Conservation (phyloP, 495 filamentous ascomycete species). For the Pyrenopolyporus hunteri region DNA sequence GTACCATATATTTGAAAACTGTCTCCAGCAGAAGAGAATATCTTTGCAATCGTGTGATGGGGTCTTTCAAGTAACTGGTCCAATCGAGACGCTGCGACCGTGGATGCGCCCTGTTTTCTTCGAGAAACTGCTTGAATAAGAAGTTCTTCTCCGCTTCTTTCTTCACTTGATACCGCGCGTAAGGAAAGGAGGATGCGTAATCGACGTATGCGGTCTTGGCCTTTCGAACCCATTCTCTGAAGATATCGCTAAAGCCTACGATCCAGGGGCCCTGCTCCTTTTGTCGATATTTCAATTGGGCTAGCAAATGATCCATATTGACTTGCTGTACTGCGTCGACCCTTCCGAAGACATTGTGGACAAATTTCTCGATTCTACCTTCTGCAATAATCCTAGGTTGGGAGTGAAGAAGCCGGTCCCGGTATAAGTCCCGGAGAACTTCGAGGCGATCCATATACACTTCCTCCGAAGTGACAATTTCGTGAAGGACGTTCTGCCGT, state of each 20-base stretch:
- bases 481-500: slow-evolving; percentile 92
- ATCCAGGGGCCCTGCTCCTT: slow-evolving; percentile 97
- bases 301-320: slow-evolving; percentile 92
- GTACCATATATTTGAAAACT: slow-evolving; percentile 80
- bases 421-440: slow-evolving; percentile 81
- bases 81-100: slow-evolving; percentile 86
- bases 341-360: slow-evolving; percentile 86
- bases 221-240: slow-evolving; percentile 98
- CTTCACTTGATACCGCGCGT: slow-evolving; percentile 80
- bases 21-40: slow-evolving; percentile 85
- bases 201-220: slow-evolving; percentile 87
- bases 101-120: slow-evolving; percentile 77
- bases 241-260: slow-evolving; percentile 93
- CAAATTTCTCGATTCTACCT: slow-evolving; percentile 75
- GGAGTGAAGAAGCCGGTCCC: slow-evolving; percentile 75
- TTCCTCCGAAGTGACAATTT: slow-evolving; percentile 94
- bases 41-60: slow-evolving; percentile 90
- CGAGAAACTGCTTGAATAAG: slow-evolving; percentile 84
- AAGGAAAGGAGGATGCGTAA: slow-evolving; percentile 86
- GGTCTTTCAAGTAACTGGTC: slow-evolving; percentile 92
- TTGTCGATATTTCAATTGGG: slow-evolving; percentile 96
- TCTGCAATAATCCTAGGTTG: slow-evolving; percentile 82
- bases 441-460: slow-evolving; percentile 86
- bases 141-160: slow-evolving; percentile 86
- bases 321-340: slow-evolving; percentile 87